Evolutionary conservation across 306 rosid species (phyloP).

Genomic region (Cicer judaicum): DNA sequence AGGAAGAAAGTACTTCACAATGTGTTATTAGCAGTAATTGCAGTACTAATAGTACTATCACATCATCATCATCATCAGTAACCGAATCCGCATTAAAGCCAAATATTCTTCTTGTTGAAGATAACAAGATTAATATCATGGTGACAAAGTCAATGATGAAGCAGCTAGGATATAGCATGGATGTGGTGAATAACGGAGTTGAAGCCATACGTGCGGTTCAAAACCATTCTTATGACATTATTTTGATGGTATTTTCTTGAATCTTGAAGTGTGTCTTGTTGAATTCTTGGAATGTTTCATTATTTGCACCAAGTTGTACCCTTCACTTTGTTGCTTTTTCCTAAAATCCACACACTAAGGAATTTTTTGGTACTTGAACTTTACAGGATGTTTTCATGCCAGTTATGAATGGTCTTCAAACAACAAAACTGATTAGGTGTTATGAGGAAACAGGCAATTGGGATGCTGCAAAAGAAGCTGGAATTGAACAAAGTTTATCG

Average conservation of each 20-base stretch:
- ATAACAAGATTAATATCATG: slow-evolving; percentile 90
- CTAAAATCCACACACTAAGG: neutral
- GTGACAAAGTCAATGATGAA: slow-evolving; percentile 94
- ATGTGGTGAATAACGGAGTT: slow-evolving; percentile 82
- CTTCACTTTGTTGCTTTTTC: slow-evolving; percentile 14
- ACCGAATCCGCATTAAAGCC: slow-evolving; percentile 53
- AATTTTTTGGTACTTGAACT: neutral
- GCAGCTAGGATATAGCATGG: slow-evolving; percentile 79
- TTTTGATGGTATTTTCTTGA: slow-evolving; percentile 73
- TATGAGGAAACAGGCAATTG: slow-evolving; percentile 88
- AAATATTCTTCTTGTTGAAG: slow-evolving; percentile 90
- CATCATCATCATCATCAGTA: slow-evolving; percentile 43
- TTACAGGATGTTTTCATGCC: slow-evolving; percentile 95
- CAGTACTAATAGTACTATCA: slow-evolving; percentile 9
- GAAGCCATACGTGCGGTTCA: slow-evolving; percentile 87
- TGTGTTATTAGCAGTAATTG: slow-evolving; percentile 36
- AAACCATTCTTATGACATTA: slow-evolving; percentile 59
- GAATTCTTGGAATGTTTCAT: slow-evolving; percentile 1
- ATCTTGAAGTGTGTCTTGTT: slow-evolving; percentile 20
- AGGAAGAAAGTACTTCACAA: slow-evolving; percentile 45
- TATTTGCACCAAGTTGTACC: neutral
- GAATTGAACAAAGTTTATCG: slow-evolving; percentile 54
- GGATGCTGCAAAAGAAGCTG: slow-evolving; percentile 79
- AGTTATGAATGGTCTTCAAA: slow-evolving; percentile 89
- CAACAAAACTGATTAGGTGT: slow-evolving; percentile 85